Evolutionary conservation across 352 stramenopile genomes (phyloP).

Genomic region (Peronospora tabacina): DNA sequence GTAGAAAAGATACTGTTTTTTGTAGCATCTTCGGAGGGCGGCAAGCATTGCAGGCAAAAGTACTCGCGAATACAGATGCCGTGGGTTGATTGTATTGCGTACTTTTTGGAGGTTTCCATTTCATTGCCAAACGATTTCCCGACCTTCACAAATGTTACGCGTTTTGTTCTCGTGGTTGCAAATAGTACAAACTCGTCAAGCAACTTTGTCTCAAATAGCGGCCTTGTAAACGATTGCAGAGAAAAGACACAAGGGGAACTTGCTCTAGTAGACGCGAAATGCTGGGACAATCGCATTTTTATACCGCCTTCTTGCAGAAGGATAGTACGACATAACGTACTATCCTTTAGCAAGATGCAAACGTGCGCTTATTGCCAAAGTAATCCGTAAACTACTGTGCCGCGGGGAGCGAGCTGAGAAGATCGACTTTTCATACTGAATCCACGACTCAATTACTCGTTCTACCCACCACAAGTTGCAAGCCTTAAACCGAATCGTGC

Average conservation of each 20-base stretch:
- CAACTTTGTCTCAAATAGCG: conserved; percentile 12
- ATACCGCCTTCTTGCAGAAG: not conserved
- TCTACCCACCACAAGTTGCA: conserved; percentile 11
- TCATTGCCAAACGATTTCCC: conserved; percentile 11
- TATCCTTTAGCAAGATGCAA: too few species aligned
- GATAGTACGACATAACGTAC: not conserved
- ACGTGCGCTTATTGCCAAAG: conserved; percentile 10
- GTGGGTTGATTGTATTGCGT: not conserved
- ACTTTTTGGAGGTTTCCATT: not conserved
- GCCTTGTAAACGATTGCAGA: conserved; percentile 6
- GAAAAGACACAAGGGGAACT: conserved; percentile 15
- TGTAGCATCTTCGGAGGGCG: not conserved
- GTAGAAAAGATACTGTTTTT: not conserved
- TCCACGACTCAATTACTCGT: conserved; percentile 17
- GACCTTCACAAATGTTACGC: not conserved
- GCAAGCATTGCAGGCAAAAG: not conserved
- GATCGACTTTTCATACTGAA: conserved; percentile 6
- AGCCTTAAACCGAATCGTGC: not conserved
- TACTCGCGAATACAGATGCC: not conserved
- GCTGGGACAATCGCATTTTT: not conserved
- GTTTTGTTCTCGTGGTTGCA: not conserved
- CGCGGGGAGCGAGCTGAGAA: not conserved
- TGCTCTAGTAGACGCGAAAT: conserved; percentile 10
- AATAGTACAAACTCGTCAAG: not conserved
- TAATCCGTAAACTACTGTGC: conserved; percentile 5